These are phyloP conservation scores for Rhododendron kiyosumense DNA, from an alignment of 148 eudicot species.

Conservation along the genomic window DNA sequence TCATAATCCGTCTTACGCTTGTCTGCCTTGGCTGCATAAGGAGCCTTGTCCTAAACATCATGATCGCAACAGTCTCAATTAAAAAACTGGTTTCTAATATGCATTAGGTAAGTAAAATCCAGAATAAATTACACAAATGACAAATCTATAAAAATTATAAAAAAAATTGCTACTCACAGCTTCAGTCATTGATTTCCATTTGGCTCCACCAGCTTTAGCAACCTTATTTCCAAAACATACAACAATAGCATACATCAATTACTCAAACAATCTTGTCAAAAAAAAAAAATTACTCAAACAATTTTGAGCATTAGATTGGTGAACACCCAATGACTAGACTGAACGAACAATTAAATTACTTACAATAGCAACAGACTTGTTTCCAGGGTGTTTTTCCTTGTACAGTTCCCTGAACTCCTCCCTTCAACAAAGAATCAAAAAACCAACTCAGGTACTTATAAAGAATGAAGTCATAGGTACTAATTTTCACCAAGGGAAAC, in stretches of 20 bases:
- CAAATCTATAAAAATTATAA: too few relatives aligned
- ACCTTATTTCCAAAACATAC: slow-evolving; percentile 9
- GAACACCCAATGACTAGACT: not conserved
- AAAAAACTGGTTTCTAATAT: not conserved
- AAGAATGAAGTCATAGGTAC: not conserved
- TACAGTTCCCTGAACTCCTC: slow-evolving; percentile 25
- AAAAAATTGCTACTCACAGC: slow-evolving; percentile 9
- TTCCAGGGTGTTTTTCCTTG: slow-evolving; percentile 30
- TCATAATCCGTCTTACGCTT: slow-evolving; percentile 31
- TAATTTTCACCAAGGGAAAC: not conserved
- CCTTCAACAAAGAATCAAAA: slow-evolving; percentile 3
- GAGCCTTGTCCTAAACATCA: slow-evolving; percentile 32
- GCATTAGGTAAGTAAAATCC: not conserved
- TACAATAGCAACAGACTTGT: slow-evolving; percentile 31
- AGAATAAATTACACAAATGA: not conserved
- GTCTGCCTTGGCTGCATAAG: slow-evolving; percentile 27
- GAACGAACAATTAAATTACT: not conserved
- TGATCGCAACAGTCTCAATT: not conserved
- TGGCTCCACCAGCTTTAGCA: slow-evolving; percentile 36
- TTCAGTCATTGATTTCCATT: slow-evolving; percentile 30
- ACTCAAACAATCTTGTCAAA: too few relatives aligned
- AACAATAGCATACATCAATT: not conserved
- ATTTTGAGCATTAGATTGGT: not conserved
- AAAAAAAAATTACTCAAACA: too few relatives aligned
- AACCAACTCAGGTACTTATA: not conserved